Percentiles rank a stretch among this genome's conserved stretches.
These are phyloP conservation scores for Chloranthus sessilifolius DNA, from an alignment of 164 flowering plant species.

Conservation along the genomic window DNA sequence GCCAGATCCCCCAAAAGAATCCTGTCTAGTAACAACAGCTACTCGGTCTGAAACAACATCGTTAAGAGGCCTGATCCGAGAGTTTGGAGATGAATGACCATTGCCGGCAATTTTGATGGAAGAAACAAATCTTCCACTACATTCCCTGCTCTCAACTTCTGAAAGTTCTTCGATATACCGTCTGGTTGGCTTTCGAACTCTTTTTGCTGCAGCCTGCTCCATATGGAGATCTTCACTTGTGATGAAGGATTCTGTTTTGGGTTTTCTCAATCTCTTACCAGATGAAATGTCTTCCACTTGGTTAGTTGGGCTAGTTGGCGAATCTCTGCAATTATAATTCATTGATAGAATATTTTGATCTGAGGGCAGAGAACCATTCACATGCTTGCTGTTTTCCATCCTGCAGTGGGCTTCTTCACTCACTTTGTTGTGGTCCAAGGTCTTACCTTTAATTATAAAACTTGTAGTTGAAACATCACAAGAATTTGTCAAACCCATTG, in stretches of 20 bases:
- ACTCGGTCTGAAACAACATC: constrained; percentile 28
- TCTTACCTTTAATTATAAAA: constrained; percentile 51
- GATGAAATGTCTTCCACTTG: constrained; percentile 21
- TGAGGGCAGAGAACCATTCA: constrained; percentile 10
- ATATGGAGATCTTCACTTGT: constrained; percentile 29
- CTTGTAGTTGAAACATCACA: constrained; percentile 67
- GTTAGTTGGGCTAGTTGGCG: constrained; percentile 15
- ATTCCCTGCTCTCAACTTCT: constrained; percentile 53
- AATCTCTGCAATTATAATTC: constrained; percentile 17
- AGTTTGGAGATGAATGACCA: constrained; percentile 23
- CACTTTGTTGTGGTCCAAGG: constrained; percentile 27
- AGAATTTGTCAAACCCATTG: constrained; percentile 85
- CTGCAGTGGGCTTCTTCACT: constrained; percentile 18
- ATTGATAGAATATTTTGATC: constrained; percentile 16
- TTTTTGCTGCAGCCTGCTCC: constrained; percentile 53
- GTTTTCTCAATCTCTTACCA: constrained; percentile 26
- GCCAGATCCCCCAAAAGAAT: constrained; percentile 80
- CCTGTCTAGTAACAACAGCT: constrained; percentile 47
- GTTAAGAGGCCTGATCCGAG: constrained; percentile 25
- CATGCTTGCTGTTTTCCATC: constrained; percentile 11
- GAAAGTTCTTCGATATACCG: constrained; percentile 95
- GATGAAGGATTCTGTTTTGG: constrained; percentile 19
- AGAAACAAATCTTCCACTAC: constrained; percentile 33
- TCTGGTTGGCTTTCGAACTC: constrained; percentile 87
- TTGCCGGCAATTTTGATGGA: constrained; percentile 27